Conservation (phyloP, 2,329 filamentous ascomycete genomes). For the Microthyrium microscopicum region DNA sequence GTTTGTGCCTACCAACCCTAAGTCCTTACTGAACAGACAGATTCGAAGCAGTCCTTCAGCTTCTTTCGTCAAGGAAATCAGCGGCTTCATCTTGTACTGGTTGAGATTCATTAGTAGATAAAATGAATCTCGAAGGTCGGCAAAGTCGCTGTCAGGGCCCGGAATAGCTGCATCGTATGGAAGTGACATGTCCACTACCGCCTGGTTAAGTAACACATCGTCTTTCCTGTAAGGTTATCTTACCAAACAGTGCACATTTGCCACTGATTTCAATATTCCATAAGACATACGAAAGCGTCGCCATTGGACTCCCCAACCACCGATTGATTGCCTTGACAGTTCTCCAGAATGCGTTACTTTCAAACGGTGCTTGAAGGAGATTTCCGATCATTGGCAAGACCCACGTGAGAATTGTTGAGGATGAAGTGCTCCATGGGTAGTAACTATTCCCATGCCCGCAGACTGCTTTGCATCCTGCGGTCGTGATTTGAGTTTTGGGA, state of each 20-base stretch:
- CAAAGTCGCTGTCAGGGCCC: conserved; percentile 3
- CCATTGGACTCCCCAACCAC: conserved; percentile 17
- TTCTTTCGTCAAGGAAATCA: conserved; percentile 5
- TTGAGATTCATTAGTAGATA: conserved; percentile 9
- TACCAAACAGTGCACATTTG: conserved; percentile 14
- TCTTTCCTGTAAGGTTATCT: neutral
- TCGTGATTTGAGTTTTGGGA: conserved; percentile 6
- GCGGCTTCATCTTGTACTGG: conserved; percentile 7
- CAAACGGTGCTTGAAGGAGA: conserved; percentile 13
- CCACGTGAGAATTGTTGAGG: conserved; percentile 14
- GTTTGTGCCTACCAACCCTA: conserved; percentile 1
- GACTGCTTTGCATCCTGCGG: conserved; percentile 5
- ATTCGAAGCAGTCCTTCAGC: conserved; percentile 8
- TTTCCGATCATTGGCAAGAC: conserved; percentile 13
- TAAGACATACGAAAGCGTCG: conserved; percentile 15
- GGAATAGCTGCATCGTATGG: conserved; percentile 4
- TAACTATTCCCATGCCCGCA: conserved; percentile 10
- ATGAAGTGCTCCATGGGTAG: conserved; percentile 12
- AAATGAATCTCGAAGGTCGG: conserved; percentile 8
- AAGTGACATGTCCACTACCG: conserved; percentile 7
- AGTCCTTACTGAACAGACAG: conserved; percentile 8
- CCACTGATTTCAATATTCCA: conserved; percentile 19
- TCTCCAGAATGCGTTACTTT: conserved; percentile 12
- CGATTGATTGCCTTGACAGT: conserved; percentile 12
- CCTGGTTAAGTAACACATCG: neutral